phyloP scores from a whole-genome alignment of 768 basidiomycete genomes.

The Suillus clintonianus region DNA sequence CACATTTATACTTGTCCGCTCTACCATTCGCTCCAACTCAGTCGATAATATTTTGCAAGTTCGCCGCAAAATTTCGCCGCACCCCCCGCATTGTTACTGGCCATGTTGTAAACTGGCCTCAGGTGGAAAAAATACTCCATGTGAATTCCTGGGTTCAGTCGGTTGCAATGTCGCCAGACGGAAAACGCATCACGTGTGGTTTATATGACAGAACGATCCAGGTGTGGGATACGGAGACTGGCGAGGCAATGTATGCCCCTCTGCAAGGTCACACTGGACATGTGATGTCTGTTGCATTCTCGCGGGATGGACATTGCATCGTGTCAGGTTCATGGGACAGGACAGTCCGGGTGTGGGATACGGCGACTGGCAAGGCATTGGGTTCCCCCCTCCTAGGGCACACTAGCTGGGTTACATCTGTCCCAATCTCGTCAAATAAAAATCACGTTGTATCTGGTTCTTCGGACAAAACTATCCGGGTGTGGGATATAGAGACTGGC shows the following conservation, averaged over 20 bases:
- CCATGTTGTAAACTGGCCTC: background rate
- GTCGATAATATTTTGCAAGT: conserved; percentile 22
- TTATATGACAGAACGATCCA: conserved; percentile 2
- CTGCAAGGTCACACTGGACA: conserved; percentile 1
- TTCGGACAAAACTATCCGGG: too few relatives aligned
- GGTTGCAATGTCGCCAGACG: background rate
- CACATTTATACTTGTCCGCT: conserved; percentile 27
- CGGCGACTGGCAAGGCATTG: too few relatives aligned
- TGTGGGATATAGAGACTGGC: too few relatives aligned
- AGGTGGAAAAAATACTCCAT: background rate
- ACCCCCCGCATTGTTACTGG: background rate
- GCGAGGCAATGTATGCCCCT: background rate
- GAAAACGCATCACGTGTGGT: conserved; percentile 7
- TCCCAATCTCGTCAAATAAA: too few relatives aligned
- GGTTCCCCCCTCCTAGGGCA: too few relatives aligned
- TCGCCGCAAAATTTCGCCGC: conserved; percentile 5
- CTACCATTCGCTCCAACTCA: conserved; percentile 22
- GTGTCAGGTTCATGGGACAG: conserved; percentile 14
- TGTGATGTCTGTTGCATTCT: conserved; percentile 1
- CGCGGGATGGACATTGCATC: conserved; percentile 7
- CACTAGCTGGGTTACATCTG: too few relatives aligned
- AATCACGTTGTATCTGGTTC: too few relatives aligned
- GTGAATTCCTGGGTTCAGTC: rapidly evolving
- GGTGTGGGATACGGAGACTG: conserved; percentile 1
- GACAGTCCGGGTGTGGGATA: too few relatives aligned